These are phyloP conservation scores for Claviceps paspali DNA, from an alignment of 2,329 filamentous ascomycete genomes.

Conservation along the genomic window DNA sequence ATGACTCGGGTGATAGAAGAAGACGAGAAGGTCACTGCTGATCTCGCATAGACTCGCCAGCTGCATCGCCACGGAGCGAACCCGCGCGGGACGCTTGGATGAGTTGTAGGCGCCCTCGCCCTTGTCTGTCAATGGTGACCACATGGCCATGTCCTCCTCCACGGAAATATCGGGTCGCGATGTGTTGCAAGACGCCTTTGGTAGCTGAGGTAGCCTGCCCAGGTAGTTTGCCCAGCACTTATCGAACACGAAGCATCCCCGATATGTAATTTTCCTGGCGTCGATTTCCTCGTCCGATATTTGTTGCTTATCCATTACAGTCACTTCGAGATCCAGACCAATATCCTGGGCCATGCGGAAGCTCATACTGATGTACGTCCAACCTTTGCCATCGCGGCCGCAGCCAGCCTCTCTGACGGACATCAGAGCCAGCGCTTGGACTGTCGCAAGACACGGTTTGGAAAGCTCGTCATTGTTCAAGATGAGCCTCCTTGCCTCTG, in stretches of 20 bases:
- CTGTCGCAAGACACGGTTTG: constrained; percentile 72
- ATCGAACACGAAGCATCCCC: constrained; percentile 97
- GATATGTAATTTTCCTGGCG: constrained; percentile 81
- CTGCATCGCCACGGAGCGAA: constrained; percentile 66
- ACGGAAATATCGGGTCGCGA: constrained; percentile 87
- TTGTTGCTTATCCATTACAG: constrained; percentile 42
- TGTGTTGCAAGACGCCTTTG: constrained; percentile 63
- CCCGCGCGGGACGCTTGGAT: constrained; percentile 66
- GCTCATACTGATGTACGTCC: constrained; percentile 97
- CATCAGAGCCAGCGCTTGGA: constrained; percentile 90
- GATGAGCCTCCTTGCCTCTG: constrained; percentile 78
- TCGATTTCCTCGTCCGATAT: constrained; percentile 76
- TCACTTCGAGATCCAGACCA: constrained; percentile 73
- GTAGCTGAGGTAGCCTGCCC: constrained; percentile 76
- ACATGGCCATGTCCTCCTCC: constrained; percentile 68
- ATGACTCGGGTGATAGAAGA: constrained; percentile 76
- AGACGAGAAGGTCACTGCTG: constrained; percentile 73
- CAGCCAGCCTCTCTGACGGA: constrained; percentile 92
- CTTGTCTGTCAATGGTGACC: constrained; percentile 78
- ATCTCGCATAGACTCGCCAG: constrained; percentile 81
- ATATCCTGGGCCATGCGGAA: constrained; percentile 96
- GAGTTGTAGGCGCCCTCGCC: constrained; percentile 63
- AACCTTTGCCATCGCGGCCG: constrained; percentile 84
- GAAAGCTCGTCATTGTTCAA: constrained; percentile 89
- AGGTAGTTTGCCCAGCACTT: constrained; percentile 99